phyloP scores from a whole-genome alignment of 176 grass and related monocot genomes.

The Dactylis glomerata region DNA sequence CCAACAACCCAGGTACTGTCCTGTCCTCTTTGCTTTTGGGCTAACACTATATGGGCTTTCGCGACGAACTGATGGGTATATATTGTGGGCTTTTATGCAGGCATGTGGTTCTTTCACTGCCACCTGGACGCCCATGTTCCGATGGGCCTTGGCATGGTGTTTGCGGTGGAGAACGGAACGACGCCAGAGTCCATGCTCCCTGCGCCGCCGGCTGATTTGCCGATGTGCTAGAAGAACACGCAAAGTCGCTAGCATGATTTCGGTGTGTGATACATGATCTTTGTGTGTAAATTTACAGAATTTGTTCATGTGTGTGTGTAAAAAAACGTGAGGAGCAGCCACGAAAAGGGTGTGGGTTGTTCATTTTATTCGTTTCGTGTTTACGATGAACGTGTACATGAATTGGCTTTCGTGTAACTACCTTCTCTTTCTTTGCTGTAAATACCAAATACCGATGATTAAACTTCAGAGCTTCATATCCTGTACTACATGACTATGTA shows the following conservation, averaged over 20 bases:
- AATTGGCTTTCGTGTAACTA: not conserved
- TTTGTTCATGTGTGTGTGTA: not conserved
- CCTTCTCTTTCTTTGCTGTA: not conserved
- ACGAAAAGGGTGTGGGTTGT: not conserved
- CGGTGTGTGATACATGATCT: not conserved
- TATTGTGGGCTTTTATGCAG: not conserved
- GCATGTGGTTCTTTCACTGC: slow-evolving; percentile 83
- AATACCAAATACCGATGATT: not conserved
- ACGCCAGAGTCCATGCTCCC: slow-evolving; percentile 34
- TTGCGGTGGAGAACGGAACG: slow-evolving; percentile 59
- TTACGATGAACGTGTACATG: slow-evolving; percentile 18
- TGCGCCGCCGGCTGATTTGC: slow-evolving; percentile 48
- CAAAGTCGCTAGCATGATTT: not conserved
- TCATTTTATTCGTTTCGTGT: not conserved
- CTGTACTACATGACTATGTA: too few relatives aligned
- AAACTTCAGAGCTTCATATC: not conserved
- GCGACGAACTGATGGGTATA: too few relatives aligned
- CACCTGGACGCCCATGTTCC: slow-evolving; percentile 63
- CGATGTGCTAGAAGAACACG: not conserved
- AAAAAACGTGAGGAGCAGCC: not conserved
- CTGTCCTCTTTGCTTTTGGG: not conserved
- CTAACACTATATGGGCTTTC: too few relatives aligned
- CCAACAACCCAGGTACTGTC: slow-evolving; percentile 60
- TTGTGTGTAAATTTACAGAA: not conserved
- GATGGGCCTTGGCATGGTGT: slow-evolving; percentile 64